Percentiles rank a stretch among this genome's conserved stretches.
Evolutionary conservation across 1,284 basidiomycete genomes (phyloP).

Genomic region (Marasmius tenuissimus): DNA sequence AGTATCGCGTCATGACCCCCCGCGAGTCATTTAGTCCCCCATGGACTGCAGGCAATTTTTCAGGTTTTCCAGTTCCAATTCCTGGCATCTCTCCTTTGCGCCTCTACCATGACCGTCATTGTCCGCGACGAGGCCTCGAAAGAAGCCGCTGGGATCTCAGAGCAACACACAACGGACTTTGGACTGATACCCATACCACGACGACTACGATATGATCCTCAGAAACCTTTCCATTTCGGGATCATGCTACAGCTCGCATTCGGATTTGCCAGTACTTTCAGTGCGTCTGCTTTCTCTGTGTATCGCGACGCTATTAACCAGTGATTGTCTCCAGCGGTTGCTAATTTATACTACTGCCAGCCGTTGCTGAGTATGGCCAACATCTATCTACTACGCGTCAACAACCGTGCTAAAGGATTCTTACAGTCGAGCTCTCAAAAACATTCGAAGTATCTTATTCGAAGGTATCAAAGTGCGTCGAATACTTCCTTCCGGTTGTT

Average conservation of each 20-base stretch:
- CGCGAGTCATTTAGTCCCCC: too few species aligned
- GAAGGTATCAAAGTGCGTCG: conserved; percentile 55
- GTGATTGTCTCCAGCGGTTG: conserved; percentile 48
- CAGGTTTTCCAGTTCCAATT: too few species aligned
- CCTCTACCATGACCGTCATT: too few species aligned
- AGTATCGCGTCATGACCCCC: too few species aligned
- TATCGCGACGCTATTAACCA: too few species aligned
- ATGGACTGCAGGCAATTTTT: too few species aligned
- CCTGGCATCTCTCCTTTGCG: too few species aligned
- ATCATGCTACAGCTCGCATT: conserved; percentile 61
- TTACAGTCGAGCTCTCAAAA: neutral
- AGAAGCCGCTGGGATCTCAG: too few species aligned
- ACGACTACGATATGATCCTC: conserved; percentile 58
- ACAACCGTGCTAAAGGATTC: neutral
- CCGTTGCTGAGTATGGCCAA: conserved; percentile 55
- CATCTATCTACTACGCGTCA: conserved; percentile 11
- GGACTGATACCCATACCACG: conserved; percentile 68
- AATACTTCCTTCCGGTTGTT: neutral
- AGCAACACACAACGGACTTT: conserved; percentile 41
- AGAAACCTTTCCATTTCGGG: conserved; percentile 60
- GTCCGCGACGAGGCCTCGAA: too few species aligned
- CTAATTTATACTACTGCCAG: conserved; percentile 75
- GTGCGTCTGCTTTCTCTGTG: conserved; percentile 29
- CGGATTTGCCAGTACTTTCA: conserved; percentile 66
- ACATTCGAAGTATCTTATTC: conserved; percentile 55